phyloP scores from a whole-genome alignment of 306 rosid genomes.

The Vigna reflexopilosa region DNA sequence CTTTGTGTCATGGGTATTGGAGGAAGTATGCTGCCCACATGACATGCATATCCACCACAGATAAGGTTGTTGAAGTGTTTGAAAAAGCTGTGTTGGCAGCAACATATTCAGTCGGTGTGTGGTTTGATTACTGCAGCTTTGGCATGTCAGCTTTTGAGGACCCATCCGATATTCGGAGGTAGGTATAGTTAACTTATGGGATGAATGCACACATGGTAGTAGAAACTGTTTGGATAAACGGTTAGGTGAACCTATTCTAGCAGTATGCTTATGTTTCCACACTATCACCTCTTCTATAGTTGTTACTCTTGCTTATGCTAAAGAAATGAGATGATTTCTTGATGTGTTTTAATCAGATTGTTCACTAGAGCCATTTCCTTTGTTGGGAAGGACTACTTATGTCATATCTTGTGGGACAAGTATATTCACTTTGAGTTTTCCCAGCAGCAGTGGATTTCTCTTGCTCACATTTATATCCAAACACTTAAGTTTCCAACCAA shows the following conservation, averaged over 20 bases:
- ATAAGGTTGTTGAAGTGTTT: slow-evolving; percentile 78
- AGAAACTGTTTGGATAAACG: slow-evolving; percentile 26
- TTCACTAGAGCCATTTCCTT: slow-evolving; percentile 79
- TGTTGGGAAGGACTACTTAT: slow-evolving; percentile 84
- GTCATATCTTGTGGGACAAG: slow-evolving; percentile 86
- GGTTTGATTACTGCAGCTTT: slow-evolving; percentile 86
- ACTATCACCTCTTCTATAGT: slow-evolving; percentile 23
- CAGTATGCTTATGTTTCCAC: neutral
- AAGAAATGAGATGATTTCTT: slow-evolving; percentile 35
- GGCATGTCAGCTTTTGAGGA: slow-evolving; percentile 77
- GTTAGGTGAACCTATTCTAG: slow-evolving; percentile 23
- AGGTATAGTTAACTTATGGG: slow-evolving; percentile 10
- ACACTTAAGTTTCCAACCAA: slow-evolving; percentile 85
- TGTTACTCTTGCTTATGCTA: slow-evolving; percentile 32
- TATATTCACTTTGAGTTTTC: slow-evolving; percentile 86
- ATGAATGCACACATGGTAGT: neutral
- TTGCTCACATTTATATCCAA: slow-evolving; percentile 79
- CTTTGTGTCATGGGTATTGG: slow-evolving; percentile 95
- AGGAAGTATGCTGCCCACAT: slow-evolving; percentile 74
- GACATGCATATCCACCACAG: slow-evolving; percentile 59
- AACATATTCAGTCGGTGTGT: slow-evolving; percentile 69
- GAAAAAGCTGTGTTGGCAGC: slow-evolving; percentile 77
- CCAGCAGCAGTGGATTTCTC: slow-evolving; percentile 74
- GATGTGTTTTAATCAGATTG: slow-evolving; percentile 56
- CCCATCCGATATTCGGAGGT: slow-evolving; percentile 84